These are phyloP conservation scores for Vanderwaltozyma polyspora DNA, from an alignment of 805 yeast genomes.

Conservation along the genomic window DNA sequence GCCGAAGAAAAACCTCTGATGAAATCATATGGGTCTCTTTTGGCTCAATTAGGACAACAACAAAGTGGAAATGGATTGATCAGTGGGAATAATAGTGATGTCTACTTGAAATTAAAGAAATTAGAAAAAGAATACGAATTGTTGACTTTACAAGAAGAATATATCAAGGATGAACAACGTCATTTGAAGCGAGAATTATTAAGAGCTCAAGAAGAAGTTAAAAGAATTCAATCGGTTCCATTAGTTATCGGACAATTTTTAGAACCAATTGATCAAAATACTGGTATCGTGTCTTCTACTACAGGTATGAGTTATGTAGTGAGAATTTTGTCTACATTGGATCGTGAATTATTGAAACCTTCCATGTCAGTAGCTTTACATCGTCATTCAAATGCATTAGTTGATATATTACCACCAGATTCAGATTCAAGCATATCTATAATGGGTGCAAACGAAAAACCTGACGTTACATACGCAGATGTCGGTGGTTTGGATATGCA, in stretches of 20 bases:
- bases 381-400: constrained; percentile 96
- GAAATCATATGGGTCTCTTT: constrained; percentile 24
- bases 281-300: constrained; percentile 94
- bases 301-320: constrained; percentile 98
- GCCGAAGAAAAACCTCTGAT: constrained; percentile 25
- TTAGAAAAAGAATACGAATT: constrained; percentile 85
- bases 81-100: constrained; percentile 38
- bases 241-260: constrained; percentile 95
- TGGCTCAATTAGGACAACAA: constrained; percentile 21
- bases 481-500: constrained; percentile 99
- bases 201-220: constrained; percentile 97
- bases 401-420: constrained; percentile 96
- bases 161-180: constrained; percentile 95
- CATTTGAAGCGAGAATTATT: constrained; percentile 88
- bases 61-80: constrained; percentile 7
- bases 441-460: constrained; percentile 87
- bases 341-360: constrained; percentile 87
- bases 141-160: constrained; percentile 81
- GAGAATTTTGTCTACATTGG: constrained; percentile 85
- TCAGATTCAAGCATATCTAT: constrained; percentile 95
- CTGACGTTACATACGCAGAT: constrained; percentile 88
- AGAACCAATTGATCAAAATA: constrained; percentile 92
- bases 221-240: constrained; percentile 94
- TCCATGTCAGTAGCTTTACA: constrained; percentile 94
- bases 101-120: constrained; percentile 73